These are phyloP conservation scores for Neoboletus brunneissimus DNA, from an alignment of 768 basidiomycete species.

Conservation along the genomic window DNA sequence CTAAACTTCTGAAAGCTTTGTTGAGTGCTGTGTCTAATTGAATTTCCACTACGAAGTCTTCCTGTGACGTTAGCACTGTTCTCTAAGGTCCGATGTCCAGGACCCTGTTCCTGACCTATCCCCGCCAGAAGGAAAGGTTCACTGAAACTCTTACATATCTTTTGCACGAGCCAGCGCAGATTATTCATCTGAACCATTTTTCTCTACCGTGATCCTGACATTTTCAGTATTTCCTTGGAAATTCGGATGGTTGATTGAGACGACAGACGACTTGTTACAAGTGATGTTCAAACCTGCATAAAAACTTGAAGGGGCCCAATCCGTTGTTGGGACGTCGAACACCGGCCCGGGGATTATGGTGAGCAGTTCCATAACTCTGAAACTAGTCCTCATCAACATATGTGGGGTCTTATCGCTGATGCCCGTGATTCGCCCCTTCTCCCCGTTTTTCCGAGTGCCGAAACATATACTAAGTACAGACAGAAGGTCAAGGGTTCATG, in stretches of 20 bases:
- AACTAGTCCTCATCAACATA: not conserved
- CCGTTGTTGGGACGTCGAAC: not conserved
- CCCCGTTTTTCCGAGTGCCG: not conserved
- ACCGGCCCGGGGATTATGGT: not conserved
- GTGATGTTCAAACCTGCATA: not conserved
- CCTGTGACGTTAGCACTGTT: not conserved
- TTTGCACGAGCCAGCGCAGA: not conserved
- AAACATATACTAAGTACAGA: constrained; percentile 3
- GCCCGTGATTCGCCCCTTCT: not conserved
- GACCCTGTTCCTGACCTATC: not conserved
- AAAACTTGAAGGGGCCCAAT: not conserved
- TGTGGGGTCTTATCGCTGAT: not conserved
- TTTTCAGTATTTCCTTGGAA: not conserved
- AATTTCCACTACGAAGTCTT: not conserved
- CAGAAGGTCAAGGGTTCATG: not conserved
- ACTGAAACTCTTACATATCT: not conserved
- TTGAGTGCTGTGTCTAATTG: not conserved
- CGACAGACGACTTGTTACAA: not conserved
- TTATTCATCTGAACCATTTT: too few relatives aligned
- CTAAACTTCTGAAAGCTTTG: not conserved
- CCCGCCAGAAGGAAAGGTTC: not conserved
- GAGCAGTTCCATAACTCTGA: not conserved
- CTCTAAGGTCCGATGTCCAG: not conserved
- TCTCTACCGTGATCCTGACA: not conserved
- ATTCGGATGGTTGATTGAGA: not conserved